Evolutionary conservation across 768 basidiomycete genomes (phyloP), one percentile per base, ranked within the genome.

Genomic region (Brasilioporus rufonigricans): DNA sequence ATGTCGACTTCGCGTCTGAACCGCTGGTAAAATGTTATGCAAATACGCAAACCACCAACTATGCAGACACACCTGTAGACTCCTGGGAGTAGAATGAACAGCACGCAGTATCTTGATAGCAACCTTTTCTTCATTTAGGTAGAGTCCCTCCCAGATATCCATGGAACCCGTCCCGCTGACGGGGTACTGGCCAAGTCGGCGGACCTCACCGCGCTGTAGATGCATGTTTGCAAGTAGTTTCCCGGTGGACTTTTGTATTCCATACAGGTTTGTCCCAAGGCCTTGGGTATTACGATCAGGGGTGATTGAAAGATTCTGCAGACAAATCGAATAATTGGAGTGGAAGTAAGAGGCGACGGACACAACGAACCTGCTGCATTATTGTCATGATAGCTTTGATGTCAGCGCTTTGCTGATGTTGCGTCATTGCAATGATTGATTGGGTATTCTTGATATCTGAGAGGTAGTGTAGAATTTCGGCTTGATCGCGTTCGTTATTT

Each of bases 41-140:
- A 55, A 57, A 18, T 27, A 53, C 18, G 48, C n/a, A 43, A 8
- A 51, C 39, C 13, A 45, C 19, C 24, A 33, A n/a, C 3, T 19
- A n/a, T 31, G 23, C 14, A 19, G 21, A n/a, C 70, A 45, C 61
- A 81, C 81, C 52, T 73, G 65, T 24, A 75, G 53, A 56, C 76
- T 79, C 27, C 73, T 68, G 7, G 79, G 80, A 48, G 76, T 72
- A 27, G 77, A 74, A 46, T 78, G 73, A 44, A 83, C 76, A 12
- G 80, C 77, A 35, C 83, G 78, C 31, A 84, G 67, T 8, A 77
- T 74, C 61, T 84, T 84, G 64, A 84, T 78, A 3, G 80, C 78
- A 3, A 84, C 83, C 54, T 80, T 82, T 58, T 82, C 79, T 45
- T 75, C 71, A 31, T 73, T 72, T 1, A 84, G 73, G 67, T 82